Evolutionary conservation across 805 yeast genomes (phyloP).

Genomic region (Schizosaccharomyces osmophilus): DNA sequence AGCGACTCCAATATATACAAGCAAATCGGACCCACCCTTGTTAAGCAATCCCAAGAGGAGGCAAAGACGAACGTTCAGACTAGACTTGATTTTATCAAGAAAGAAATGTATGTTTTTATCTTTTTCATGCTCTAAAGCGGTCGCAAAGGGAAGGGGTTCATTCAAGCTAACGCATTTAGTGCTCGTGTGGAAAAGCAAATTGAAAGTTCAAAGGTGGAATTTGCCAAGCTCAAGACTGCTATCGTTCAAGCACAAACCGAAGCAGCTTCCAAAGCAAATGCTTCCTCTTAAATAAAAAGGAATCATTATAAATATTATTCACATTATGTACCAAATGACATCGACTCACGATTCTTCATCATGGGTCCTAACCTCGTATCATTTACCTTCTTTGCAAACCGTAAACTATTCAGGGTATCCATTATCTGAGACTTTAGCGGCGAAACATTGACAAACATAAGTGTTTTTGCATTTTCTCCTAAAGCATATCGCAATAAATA

Average conservation of each 20-base stretch:
- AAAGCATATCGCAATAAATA: conserved; percentile 63
- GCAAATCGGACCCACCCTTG: conserved; percentile 70
- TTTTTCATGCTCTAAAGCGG: background rate
- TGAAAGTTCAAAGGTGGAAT: background rate
- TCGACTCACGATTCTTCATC: background rate
- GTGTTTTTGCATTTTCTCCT: conserved; percentile 64
- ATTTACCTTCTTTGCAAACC: conserved; percentile 50
- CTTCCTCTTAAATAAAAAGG: background rate
- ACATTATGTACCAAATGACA: no score
- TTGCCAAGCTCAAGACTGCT: background rate
- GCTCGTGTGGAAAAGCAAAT: background rate
- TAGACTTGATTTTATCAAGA: conserved; percentile 65
- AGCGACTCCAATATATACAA: conserved; percentile 63
- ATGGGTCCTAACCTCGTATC: conserved; percentile 11
- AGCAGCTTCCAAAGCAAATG: background rate
- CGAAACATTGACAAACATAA: conserved; percentile 79
- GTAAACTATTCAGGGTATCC: conserved; percentile 62
- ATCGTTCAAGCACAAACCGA: background rate
- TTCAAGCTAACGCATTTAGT: background rate
- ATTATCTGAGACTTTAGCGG: conserved; percentile 35
- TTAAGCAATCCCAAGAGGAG: conserved; percentile 70
- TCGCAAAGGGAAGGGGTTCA: background rate
- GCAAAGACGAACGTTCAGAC: conserved; percentile 67
- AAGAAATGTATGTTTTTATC: conserved; percentile 30
- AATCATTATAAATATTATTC: no score